Base-by-base conservation (phyloP, 2,329 filamentous ascomycete species). In the Talaromyces sp. region DNA sequence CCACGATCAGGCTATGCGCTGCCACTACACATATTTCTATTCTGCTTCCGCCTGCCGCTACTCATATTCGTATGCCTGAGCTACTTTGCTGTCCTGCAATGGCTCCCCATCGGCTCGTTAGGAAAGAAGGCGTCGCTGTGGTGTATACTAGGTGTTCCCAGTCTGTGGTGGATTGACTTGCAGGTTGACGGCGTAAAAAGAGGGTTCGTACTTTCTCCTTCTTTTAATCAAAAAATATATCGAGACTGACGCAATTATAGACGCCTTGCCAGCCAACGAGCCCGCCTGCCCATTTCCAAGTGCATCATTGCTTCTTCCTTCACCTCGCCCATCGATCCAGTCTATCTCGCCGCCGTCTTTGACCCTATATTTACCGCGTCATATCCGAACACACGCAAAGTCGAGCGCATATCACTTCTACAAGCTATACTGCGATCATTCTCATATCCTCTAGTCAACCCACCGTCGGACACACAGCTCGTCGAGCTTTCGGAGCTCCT, bases 81-180 rank as follows among this genome's bases (percentile, higher is more conserved):
- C 73, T 96, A 96, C 80, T 95, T 98, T 75, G 75, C 91, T 66
- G 72, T 97, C 67, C 84, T 98, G 62, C 91, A 94, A 80, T 91
- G 89, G 85, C 85, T 97, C 14, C 93, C 93, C 0, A 83, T 90
- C 10, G 87, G 87, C 1, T 84, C 85, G 9, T 73, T 88, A 39
- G 80, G 88, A 50, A 92, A 92, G 73, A 98, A 98, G 80, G 87
- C 91, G 13, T 87, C 92, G 58, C 81, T 98, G 62, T 98, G 95
- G 94, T 86, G 88, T 67, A 86, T 98, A 69, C 86, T 99, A 70
- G 90, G 88, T 43, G 90, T 96, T 66, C 92, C 93, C 0, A 94
- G 95, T 33, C 91, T 99, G 65, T 98, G 93, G 93, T 98, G 94
- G 94, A 89, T 97, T 64, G 95, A 99, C 78, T 83, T 99, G n/a